Conservation (phyloP, 495 filamentous ascomycete genomes). For the Cercophora samala region DNA sequence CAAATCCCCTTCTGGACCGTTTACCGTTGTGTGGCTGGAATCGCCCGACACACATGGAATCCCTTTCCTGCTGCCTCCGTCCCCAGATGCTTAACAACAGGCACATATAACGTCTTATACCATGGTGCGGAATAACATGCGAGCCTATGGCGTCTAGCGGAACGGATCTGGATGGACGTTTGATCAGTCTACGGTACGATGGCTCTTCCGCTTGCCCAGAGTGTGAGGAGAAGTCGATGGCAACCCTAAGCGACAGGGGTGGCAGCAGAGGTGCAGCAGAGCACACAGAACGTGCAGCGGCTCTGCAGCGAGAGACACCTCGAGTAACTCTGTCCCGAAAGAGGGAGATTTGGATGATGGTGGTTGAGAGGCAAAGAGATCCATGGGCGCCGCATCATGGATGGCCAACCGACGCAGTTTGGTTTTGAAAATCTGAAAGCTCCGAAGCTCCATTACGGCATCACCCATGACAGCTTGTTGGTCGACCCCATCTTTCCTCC, state of each 20-base stretch:
- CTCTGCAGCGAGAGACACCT: conserved; percentile 10
- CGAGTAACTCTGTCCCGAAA: conserved; percentile 16
- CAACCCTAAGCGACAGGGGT: conserved; percentile 29
- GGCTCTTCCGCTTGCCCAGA: background rate
- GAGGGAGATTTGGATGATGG: conserved; percentile 8
- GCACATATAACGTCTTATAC: conserved; percentile 27
- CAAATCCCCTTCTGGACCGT: conserved; percentile 14
- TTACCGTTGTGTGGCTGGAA: conserved; percentile 21
- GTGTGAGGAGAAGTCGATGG: conserved; percentile 14
- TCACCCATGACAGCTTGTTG: background rate
- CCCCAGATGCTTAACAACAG: conserved; percentile 23
- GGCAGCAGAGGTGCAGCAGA: conserved; percentile 15
- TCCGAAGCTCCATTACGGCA: background rate
- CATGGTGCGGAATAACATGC: conserved; percentile 20
- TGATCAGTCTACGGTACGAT: conserved; percentile 14
- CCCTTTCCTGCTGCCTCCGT: conserved; percentile 21
- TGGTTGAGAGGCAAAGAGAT: background rate
- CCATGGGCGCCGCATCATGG: background rate
- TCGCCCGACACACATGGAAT: conserved; percentile 27
- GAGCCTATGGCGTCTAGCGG: conserved; percentile 20
- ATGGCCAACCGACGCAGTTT: background rate
- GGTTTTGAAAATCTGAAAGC: background rate
- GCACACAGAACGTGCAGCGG: conserved; percentile 5
- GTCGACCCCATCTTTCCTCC: conserved; percentile 7
- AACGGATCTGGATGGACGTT: conserved; percentile 26